Conservation (phyloP, 2,329 filamentous ascomycete species). For the Plectosphaerella plurivora region DNA sequence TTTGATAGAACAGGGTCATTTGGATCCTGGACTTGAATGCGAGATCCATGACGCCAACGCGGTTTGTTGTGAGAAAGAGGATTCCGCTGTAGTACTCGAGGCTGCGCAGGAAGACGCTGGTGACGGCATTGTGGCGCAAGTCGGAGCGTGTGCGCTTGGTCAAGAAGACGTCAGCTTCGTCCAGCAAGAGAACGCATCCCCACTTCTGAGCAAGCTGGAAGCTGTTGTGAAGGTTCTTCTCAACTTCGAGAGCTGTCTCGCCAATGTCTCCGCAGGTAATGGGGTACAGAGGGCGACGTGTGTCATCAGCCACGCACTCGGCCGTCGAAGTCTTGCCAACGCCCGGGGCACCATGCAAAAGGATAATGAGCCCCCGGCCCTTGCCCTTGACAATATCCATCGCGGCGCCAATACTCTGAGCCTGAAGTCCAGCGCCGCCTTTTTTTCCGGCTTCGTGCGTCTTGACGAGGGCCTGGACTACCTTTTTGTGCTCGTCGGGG, state of each 20-base stretch:
- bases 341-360: constrained; percentile 7
- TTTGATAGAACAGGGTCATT: constrained; percentile 19
- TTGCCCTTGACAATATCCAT: constrained; percentile 10
- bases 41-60: constrained; percentile 23
- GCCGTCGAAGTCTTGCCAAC: constrained; percentile 10
- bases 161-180: constrained; percentile 21
- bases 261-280: constrained; percentile 3
- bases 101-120: constrained; percentile 17
- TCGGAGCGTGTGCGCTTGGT: constrained; percentile 11
- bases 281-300: not conserved
- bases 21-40: constrained; percentile 25
- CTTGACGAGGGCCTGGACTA: constrained; percentile 10
- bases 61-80: constrained; percentile 23
- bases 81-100: constrained; percentile 26
- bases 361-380: constrained; percentile 5
- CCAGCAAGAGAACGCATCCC: constrained; percentile 21
- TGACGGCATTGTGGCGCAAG: constrained; percentile 8
- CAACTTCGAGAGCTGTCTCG: constrained; percentile 5
- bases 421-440: not conserved
- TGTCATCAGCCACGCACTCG: not conserved
- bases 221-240: constrained; percentile 8
- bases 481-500: constrained; percentile 7
- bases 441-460: constrained; percentile 9
- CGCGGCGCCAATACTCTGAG: not conserved
- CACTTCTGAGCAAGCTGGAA: constrained; percentile 17